Base-by-base conservation (phyloP, 1,284 basidiomycete species). In the Malassezia dermatis region DNA sequence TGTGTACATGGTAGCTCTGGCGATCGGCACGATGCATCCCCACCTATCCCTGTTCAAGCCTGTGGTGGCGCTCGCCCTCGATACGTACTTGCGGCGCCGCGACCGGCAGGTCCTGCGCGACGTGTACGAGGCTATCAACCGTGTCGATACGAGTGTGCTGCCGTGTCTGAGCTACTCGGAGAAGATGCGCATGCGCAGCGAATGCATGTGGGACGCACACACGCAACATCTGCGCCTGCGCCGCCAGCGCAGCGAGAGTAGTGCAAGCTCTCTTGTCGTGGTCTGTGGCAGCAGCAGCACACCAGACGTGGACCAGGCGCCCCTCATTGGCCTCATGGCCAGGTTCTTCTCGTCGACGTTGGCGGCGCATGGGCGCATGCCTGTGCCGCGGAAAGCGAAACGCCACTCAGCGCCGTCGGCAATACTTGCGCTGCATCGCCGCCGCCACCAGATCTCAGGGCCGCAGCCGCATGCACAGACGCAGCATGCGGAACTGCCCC, bases 11-110 rank as follows among this genome's bases (percentile, higher is more conserved):
- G 93, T 78, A 91, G 93, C 52, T 3, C 81, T 99, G 78, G 93
- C 93, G 15, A 88, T 99, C 62, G 94, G 89, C 69, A 93, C 90
- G 0, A 83, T 86, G 24, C 86, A 93, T 76, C 90, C 94, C 0
- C 96, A 88, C 76, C 89, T 99, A 57, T 89, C 95, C 66, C 88
- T 96, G 67, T 98, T 94, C 83, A 95, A 96, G 88, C 91, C 93
- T 5, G 83, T 94, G 31, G 81, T 98, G 4, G 78, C 95, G 0
- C 84, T 96, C 67, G 93, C 93, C 1, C 80, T 99, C 30, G 90
- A 96, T 73, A 89, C 95, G 76, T 98, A 96, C 78, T 90, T 94
- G 75, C 79, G 81, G 34, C 23, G 19, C 12, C 46, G 24, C 15
- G 35, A 39, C 26, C 17, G 10, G 35, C 23, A 86, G 89, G 63